phyloP scores from a whole-genome alignment of 2,329 filamentous ascomycete genomes.

The Alternaria atra region DNA sequence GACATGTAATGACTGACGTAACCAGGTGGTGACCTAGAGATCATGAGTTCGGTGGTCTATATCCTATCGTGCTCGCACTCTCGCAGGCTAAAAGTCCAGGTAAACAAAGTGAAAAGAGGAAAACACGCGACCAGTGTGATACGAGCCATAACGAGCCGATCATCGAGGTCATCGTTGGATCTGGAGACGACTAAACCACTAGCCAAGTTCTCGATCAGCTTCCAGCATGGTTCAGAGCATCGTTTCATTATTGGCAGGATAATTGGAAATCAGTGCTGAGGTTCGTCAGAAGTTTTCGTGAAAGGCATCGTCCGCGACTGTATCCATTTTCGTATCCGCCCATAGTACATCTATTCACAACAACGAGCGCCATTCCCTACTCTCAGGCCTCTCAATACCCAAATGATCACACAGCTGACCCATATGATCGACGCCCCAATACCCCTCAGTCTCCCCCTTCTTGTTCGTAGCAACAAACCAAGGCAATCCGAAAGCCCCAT shows the following conservation, averaged over 20 bases:
- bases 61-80: background rate
- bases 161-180: background rate
- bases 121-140: background rate
- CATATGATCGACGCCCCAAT: constrained; percentile 70
- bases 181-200: no score
- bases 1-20: background rate
- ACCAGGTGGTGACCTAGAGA: background rate
- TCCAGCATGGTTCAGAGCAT: background rate
- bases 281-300: background rate
- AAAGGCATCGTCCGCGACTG: background rate
- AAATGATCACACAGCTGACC: constrained; percentile 64
- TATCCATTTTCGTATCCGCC: background rate
- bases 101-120: background rate
- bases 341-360: constrained; percentile 29
- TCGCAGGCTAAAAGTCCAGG: background rate
- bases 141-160: background rate
- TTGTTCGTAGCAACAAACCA: constrained; percentile 66
- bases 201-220: no score
- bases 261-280: background rate
- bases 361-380: constrained; percentile 52
- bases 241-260: background rate
- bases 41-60: background rate
- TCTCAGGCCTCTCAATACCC: constrained; percentile 56
- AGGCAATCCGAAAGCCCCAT: constrained; percentile 68
- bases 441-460: constrained; percentile 63